Conservation (phyloP, 768 basidiomycete genomes). For the Boletales sp. region DNA sequence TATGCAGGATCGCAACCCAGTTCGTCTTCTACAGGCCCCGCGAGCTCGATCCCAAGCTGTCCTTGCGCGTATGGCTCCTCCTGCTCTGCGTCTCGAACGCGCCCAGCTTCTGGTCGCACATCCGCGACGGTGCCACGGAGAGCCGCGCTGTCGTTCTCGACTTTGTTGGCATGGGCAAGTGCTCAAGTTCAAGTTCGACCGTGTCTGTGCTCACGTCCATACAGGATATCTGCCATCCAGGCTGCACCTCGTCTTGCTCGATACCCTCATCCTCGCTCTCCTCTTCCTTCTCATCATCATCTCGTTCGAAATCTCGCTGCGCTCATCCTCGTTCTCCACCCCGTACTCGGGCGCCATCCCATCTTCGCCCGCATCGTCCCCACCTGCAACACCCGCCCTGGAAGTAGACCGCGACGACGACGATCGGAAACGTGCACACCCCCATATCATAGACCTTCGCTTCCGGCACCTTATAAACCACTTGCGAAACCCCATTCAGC, state of each 20-base stretch:
- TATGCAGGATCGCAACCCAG: conserved; percentile 53
- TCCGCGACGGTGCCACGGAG: conserved; percentile 46
- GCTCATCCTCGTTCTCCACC: conserved; percentile 38
- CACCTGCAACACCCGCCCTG: conserved; percentile 22
- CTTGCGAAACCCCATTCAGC: conserved; percentile 51
- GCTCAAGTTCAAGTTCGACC: not conserved
- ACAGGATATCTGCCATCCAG: conserved; percentile 62
- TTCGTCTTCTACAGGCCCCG: conserved; percentile 64
- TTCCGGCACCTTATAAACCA: conserved; percentile 51
- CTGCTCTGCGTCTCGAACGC: conserved; percentile 57
- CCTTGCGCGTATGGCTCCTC: conserved; percentile 66
- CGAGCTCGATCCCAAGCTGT: conserved; percentile 58
- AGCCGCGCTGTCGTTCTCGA: conserved; percentile 69
- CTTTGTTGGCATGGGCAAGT: conserved; percentile 74
- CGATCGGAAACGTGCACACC: conserved; percentile 16
- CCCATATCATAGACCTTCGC: conserved; percentile 57
- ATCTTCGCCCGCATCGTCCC: conserved; percentile 21
- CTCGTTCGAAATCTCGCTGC: conserved; percentile 56
- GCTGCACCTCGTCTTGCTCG: conserved; percentile 60
- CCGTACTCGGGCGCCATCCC: conserved; percentile 37
- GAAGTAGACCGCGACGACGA: conserved; percentile 20
- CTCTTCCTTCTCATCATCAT: conserved; percentile 65
- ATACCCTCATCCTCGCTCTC: conserved; percentile 63
- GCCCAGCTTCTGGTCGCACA: conserved; percentile 61
- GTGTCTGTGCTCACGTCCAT: conserved; percentile 8